phyloP scores from a whole-genome alignment of 768 basidiomycete species.

The Boletus rubropictus region DNA sequence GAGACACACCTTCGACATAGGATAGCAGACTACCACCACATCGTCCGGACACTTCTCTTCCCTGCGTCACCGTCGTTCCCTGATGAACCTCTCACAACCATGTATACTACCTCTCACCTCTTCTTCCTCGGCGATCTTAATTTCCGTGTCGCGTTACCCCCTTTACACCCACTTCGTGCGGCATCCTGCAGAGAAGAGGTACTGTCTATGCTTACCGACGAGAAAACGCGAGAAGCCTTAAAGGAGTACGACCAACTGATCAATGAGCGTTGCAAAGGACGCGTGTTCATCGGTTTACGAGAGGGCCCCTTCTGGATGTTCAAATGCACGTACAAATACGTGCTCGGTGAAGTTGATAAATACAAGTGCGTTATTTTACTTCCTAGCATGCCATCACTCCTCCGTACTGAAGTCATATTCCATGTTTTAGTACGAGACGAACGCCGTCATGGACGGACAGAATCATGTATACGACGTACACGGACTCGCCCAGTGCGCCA shows the following conservation, averaged over 20 bases:
- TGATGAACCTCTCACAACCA: constrained; percentile 43
- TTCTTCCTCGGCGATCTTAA: constrained; percentile 95
- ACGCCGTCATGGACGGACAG: constrained; percentile 92
- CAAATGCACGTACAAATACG: constrained; percentile 88
- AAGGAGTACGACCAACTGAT: constrained; percentile 72
- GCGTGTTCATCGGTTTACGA: constrained; percentile 62
- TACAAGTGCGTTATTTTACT: constrained; percentile 52
- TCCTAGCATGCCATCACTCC: not conserved
- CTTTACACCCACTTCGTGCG: constrained; percentile 42
- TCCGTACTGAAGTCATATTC: constrained; percentile 3
- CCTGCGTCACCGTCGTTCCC: constrained; percentile 41
- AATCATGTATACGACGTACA: constrained; percentile 75
- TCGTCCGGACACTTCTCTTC: constrained; percentile 79
- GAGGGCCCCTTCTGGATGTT: constrained; percentile 90
- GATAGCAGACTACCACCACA: constrained; percentile 73
- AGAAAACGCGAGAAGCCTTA: constrained; percentile 50
- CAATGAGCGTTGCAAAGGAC: constrained; percentile 56
- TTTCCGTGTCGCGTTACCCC: constrained; percentile 71
- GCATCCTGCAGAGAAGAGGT: constrained; percentile 34
- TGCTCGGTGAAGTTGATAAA: constrained; percentile 72
- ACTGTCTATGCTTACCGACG: constrained; percentile 39
- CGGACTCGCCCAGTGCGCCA: constrained; percentile 51
- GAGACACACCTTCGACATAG: constrained; percentile 57
- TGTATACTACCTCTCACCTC: constrained; percentile 83
- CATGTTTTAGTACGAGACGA: constrained; percentile 50